A percentile compares a stretch with the other conserved stretches of the same genome.
These are phyloP conservation scores for Pseudevernia furfuracea DNA, from an alignment of 495 filamentous ascomycete genomes.

Conservation along the genomic window DNA sequence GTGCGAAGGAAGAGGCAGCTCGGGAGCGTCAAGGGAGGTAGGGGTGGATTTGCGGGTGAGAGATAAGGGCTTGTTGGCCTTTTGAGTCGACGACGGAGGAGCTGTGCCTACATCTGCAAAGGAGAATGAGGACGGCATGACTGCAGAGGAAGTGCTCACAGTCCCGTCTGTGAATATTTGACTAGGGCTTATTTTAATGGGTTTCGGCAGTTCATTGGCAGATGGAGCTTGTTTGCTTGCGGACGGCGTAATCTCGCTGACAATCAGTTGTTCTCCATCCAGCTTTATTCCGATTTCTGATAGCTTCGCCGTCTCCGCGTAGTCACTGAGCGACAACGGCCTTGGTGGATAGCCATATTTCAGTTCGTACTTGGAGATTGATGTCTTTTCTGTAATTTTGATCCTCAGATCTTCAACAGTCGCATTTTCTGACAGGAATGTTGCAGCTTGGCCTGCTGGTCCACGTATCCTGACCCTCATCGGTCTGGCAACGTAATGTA, in stretches of 20 bases:
- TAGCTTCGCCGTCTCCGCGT: slow-evolving; percentile 41
- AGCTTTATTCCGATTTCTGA: slow-evolving; percentile 57
- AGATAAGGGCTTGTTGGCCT: slow-evolving; percentile 27
- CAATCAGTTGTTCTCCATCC: slow-evolving; percentile 75
- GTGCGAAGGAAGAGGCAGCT: slow-evolving; percentile 55
- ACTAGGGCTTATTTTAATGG: neutral
- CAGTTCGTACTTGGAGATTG: slow-evolving; percentile 52
- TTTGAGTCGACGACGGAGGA: slow-evolving; percentile 16
- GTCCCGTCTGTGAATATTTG: neutral
- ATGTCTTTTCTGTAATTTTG: slow-evolving; percentile 50
- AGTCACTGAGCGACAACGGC: slow-evolving; percentile 51
- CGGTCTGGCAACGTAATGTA: neutral
- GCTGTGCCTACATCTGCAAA: slow-evolving; percentile 24
- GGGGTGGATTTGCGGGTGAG: slow-evolving; percentile 34
- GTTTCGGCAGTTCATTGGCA: neutral
- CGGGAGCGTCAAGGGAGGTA: slow-evolving; percentile 55
- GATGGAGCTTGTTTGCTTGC: slow-evolving; percentile 12
- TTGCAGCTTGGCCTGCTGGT: slow-evolving; percentile 51
- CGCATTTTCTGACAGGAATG: slow-evolving; percentile 58
- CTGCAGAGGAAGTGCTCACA: neutral
- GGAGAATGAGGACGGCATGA: slow-evolving; percentile 21
- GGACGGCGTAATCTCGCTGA: slow-evolving; percentile 37
- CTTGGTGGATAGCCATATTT: slow-evolving; percentile 85
- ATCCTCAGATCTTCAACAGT: slow-evolving; percentile 55
- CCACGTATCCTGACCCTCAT: slow-evolving; percentile 61